phyloP scores from a whole-genome alignment of 129 eudicot genomes.

The Helianthus tuberosus region DNA sequence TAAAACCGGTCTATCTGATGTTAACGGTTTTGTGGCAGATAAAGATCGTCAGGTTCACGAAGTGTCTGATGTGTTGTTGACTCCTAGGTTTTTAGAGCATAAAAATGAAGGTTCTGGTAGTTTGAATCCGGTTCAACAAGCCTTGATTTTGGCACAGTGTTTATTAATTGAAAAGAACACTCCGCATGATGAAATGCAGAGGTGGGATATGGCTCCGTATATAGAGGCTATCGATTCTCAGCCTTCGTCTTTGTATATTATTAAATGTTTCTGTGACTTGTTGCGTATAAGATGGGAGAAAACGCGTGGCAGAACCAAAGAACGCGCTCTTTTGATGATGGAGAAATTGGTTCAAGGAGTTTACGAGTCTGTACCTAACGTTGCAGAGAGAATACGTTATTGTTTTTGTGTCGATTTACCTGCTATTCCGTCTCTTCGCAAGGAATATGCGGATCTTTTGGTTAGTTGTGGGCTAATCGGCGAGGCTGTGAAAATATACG shows the following conservation, averaged over 20 bases:
- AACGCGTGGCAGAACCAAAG: slow-evolving; percentile 87
- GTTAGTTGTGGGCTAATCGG: slow-evolving; percentile 80
- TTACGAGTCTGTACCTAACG: slow-evolving; percentile 48
- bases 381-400: slow-evolving; percentile 50
- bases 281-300: slow-evolving; percentile 92
- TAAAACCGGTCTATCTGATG: slow-evolving; percentile 16
- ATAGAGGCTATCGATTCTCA: slow-evolving; percentile 94
- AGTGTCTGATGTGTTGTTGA: slow-evolving; percentile 79
- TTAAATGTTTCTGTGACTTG: slow-evolving; percentile 67
- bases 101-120: slow-evolving; percentile 31
- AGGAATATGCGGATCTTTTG: slow-evolving; percentile 86
- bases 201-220: slow-evolving; percentile 93
- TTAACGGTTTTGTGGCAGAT: slow-evolving; percentile 3
- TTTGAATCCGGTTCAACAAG: slow-evolving; percentile 75
- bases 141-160: slow-evolving; percentile 71
- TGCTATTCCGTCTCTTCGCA: slow-evolving; percentile 67
- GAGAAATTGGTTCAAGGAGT: slow-evolving; percentile 69
- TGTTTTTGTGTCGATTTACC: slow-evolving; percentile 73
- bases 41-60: slow-evolving; percentile 45
- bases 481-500: slow-evolving; percentile 79
- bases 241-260: slow-evolving; percentile 56
- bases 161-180: slow-evolving; percentile 65
- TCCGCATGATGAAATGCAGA: slow-evolving; percentile 74
- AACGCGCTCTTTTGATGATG: slow-evolving; percentile 93
- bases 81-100: slow-evolving; percentile 60